Percentiles rank a stretch among this genome's conserved stretches.
Evolutionary conservation across 768 basidiomycete genomes (phyloP).

Genomic region (Lyophyllum atratum): DNA sequence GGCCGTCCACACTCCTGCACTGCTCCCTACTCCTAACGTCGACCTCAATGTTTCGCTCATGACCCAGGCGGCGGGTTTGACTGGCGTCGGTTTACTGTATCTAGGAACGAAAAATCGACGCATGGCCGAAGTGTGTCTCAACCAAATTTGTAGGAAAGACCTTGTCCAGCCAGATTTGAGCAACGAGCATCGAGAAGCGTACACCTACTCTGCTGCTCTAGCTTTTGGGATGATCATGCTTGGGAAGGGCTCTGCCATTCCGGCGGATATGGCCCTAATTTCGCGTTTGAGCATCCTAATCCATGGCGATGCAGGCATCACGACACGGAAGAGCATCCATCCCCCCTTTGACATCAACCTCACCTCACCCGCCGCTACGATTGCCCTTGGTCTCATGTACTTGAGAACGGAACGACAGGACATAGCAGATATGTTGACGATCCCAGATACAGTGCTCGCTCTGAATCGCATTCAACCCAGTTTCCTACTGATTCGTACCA

Average conservation of each 20-base stretch:
- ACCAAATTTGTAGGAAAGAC: conserved; percentile 78
- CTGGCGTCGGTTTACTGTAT: conserved; percentile 88
- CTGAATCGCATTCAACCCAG: conserved; percentile 88
- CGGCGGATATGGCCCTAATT: conserved; percentile 74
- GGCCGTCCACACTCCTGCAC: conserved; percentile 90
- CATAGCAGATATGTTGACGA: conserved; percentile 80
- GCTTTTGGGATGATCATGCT: conserved; percentile 98
- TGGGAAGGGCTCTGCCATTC: conserved; percentile 77
- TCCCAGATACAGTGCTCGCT: conserved; percentile 79
- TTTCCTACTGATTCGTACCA: conserved; percentile 79
- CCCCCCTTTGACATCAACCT: conserved; percentile 81
- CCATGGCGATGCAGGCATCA: conserved; percentile 63
- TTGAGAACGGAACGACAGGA: conserved; percentile 82
- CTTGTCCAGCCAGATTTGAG: conserved; percentile 81
- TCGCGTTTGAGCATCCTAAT: conserved; percentile 72
- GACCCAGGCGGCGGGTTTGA: conserved; percentile 86
- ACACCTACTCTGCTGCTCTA: conserved; percentile 84
- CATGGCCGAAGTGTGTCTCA: conserved; percentile 91
- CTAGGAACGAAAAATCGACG: conserved; percentile 84
- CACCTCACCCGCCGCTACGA: conserved; percentile 88
- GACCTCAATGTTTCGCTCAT: conserved; percentile 90
- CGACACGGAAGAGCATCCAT: conserved; percentile 33
- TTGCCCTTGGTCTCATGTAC: conserved; percentile 93
- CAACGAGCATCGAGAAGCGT: conserved; percentile 89
- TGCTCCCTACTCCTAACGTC: conserved; percentile 83